A percentile compares a stretch with the other conserved stretches of the same genome.
Conservation (phyloP, 805 yeast species). For the Candida morakotiae region DNA sequence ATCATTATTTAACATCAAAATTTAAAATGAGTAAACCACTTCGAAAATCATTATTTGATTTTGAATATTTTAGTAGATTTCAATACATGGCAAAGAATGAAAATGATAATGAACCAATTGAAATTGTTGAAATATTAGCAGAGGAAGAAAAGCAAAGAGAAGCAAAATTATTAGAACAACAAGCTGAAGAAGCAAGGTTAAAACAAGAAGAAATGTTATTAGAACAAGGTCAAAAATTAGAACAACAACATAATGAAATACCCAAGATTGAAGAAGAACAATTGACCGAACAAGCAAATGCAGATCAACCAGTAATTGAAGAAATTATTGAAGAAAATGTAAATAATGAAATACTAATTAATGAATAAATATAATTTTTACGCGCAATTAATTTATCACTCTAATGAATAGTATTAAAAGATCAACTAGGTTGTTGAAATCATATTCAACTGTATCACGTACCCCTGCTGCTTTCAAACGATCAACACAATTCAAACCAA, state of each 20-base stretch:
- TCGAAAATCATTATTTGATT: slow-evolving; percentile 22
- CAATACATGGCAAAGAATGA: slow-evolving; percentile 7
- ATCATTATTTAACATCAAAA: slow-evolving; percentile 21
- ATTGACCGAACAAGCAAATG: neutral
- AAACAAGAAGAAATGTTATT: slow-evolving; percentile 1
- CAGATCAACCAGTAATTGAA: slow-evolving; percentile 1
- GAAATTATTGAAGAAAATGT: neutral
- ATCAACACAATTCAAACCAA: neutral
- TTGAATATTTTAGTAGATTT: slow-evolving; percentile 20
- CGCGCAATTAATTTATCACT: no score
- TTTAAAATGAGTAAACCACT: slow-evolving; percentile 23
- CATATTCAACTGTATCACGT: slow-evolving; percentile 1
- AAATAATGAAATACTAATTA: neutral
- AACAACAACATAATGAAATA: neutral
- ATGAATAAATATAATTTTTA: neutral
- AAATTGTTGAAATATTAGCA: neutral
- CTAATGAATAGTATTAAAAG: no score
- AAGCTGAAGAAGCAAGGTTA: slow-evolving; percentile 4
- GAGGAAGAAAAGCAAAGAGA: slow-evolving; percentile 1
- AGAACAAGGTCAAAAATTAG: slow-evolving; percentile 2
- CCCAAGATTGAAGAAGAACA: neutral
- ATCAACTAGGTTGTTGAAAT: no score
- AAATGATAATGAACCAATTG: neutral
- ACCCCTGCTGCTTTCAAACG: slow-evolving; percentile 2
- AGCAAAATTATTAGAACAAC: slow-evolving; percentile 6